Conservation (phyloP, 2,329 filamentous ascomycete genomes). For the Fusarium transvaalense region DNA sequence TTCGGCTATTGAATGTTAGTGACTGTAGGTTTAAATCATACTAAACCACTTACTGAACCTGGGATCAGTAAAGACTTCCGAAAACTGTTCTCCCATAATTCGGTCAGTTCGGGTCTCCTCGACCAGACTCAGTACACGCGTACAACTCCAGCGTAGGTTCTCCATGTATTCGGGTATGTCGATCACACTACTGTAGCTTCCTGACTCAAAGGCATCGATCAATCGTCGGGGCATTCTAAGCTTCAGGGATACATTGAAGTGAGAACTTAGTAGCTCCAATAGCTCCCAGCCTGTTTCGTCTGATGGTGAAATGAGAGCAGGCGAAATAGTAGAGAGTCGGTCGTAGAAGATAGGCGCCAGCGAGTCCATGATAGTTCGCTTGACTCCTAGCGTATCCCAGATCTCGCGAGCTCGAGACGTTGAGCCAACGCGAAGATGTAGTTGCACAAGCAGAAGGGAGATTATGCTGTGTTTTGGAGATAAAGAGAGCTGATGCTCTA, state of each 20-base stretch:
- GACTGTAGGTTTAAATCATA: neutral
- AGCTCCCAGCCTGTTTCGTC: constrained; percentile 53
- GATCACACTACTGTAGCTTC: constrained; percentile 65
- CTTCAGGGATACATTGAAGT: constrained; percentile 62
- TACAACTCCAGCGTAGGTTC: constrained; percentile 63
- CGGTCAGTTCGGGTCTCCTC: constrained; percentile 64
- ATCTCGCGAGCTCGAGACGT: constrained; percentile 60
- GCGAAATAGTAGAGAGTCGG: constrained; percentile 65
- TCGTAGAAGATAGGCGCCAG: constrained; percentile 68
- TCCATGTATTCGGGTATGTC: constrained; percentile 61
- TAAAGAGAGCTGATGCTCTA: constrained; percentile 62
- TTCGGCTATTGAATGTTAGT: constrained; percentile 53
- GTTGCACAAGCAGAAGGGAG: constrained; percentile 63
- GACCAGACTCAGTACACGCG: constrained; percentile 63
- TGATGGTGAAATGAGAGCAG: constrained; percentile 53
- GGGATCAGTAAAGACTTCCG: constrained; percentile 58
- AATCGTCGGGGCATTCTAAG: constrained; percentile 59
- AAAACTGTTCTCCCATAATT: constrained; percentile 56
- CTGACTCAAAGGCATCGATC: constrained; percentile 62
- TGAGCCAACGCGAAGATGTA: constrained; percentile 66
- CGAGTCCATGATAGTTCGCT: constrained; percentile 69
- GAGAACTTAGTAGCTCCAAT: constrained; percentile 58
- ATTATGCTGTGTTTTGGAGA: constrained; percentile 62
- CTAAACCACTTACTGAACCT: constrained; percentile 59
- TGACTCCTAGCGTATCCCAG: constrained; percentile 66